Evolutionary conservation across 164 flowering plant species (phyloP).

Genomic region (Vitis labrusca): DNA sequence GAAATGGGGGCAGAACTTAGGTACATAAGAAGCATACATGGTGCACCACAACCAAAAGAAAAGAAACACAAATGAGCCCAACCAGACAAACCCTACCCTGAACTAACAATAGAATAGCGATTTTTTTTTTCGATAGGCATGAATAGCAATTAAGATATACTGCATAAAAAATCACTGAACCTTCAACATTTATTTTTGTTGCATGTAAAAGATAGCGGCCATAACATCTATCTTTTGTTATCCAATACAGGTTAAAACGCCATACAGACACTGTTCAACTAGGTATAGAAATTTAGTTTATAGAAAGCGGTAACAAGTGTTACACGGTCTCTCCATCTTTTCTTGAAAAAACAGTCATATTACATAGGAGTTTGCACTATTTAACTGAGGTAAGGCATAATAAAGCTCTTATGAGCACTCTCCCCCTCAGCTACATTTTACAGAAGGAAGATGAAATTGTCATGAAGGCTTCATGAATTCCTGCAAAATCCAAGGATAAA

Average conservation of each 20-base stretch:
- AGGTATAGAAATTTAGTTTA: background rate
- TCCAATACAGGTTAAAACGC: background rate
- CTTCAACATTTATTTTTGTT: background rate
- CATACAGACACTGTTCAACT: background rate
- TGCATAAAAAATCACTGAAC: background rate
- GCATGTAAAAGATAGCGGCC: background rate
- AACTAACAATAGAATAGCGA: too few species aligned
- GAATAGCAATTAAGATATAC: too few species aligned
- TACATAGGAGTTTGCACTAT: background rate
- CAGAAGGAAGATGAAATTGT: conserved; percentile 3
- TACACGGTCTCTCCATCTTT: background rate
- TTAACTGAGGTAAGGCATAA: background rate
- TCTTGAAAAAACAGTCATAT: background rate
- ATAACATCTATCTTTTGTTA: background rate
- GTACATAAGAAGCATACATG: too few species aligned
- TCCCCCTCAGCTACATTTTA: conserved; percentile 4
- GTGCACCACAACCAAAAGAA: too few species aligned
- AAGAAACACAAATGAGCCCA: too few species aligned
- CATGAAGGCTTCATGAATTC: conserved; percentile 14
- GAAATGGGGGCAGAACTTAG: too few species aligned
- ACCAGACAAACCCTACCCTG: too few species aligned
- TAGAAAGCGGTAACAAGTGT: background rate
- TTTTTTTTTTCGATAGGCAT: too few species aligned
- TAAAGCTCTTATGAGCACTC: background rate
- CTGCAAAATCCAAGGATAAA: conserved; percentile 10